Conservation (phyloP, 164 flowering plant genomes). For the Nelumbo lutea region DNA sequence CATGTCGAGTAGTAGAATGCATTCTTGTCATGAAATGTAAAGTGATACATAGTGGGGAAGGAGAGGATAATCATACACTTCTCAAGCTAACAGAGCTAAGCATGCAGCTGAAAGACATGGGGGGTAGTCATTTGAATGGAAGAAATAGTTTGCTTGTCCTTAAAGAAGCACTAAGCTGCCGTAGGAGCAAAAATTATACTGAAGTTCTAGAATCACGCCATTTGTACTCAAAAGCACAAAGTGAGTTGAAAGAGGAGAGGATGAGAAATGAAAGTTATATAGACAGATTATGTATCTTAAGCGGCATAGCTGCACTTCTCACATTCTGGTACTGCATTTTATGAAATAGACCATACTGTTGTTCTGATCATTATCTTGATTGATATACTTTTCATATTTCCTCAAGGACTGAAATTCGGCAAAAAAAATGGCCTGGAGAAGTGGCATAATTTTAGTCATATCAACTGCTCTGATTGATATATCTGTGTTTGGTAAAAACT, state of each 20-base stretch:
- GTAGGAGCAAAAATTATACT: conserved; percentile 73
- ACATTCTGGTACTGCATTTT: conserved; percentile 62
- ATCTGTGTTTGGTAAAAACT: background rate
- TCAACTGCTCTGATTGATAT: background rate
- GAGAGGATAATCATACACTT: conserved; percentile 38
- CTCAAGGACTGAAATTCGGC: too few species aligned
- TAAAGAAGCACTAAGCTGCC: conserved; percentile 66
- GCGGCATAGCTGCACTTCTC: conserved; percentile 68
- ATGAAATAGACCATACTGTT: conserved; percentile 19
- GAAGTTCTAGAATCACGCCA: conserved; percentile 72
- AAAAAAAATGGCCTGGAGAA: too few species aligned
- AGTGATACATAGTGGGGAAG: conserved; percentile 34
- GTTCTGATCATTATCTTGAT: background rate
- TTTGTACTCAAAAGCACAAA: conserved; percentile 69
- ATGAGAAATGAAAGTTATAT: conserved; percentile 80
- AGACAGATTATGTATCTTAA: conserved; percentile 64
- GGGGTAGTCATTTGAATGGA: conserved; percentile 81
- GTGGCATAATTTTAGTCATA: background rate
- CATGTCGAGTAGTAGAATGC: conserved; percentile 78
- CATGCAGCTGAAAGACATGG: conserved; percentile 94
- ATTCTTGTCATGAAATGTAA: conserved; percentile 64
- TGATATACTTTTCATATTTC: background rate
- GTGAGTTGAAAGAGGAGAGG: conserved; percentile 80
- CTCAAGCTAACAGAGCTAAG: conserved; percentile 72
- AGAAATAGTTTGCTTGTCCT: conserved; percentile 81